Evolutionary conservation across 176 grass and related monocot genomes (phyloP).

Genomic region (Olyra latifolia): DNA sequence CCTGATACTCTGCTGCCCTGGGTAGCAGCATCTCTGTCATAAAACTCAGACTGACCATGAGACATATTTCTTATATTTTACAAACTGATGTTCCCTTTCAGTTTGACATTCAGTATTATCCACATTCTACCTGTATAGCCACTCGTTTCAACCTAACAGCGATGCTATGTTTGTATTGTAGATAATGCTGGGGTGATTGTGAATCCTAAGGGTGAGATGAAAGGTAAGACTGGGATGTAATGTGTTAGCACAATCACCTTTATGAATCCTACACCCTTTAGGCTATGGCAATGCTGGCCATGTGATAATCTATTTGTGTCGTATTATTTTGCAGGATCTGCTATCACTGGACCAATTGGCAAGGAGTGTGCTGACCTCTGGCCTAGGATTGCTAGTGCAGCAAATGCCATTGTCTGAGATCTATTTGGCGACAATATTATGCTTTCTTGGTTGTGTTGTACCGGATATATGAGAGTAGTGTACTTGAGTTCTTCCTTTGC

Average conservation of each 20-base stretch:
- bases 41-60: too few species aligned
- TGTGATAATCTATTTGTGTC: not conserved
- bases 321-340: slow-evolving; percentile 39
- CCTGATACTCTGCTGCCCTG: too few species aligned
- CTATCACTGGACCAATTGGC: slow-evolving; percentile 61
- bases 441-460: too few species aligned
- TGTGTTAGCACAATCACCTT: not conserved
- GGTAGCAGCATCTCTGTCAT: too few species aligned
- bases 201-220: slow-evolving; percentile 67
- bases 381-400: too few species aligned
- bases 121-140: not conserved
- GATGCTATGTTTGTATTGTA: not conserved
- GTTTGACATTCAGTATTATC: not conserved
- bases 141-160: not conserved
- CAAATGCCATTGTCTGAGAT: too few species aligned
- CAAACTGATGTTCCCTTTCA: too few species aligned
- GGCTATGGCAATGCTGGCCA: not conserved
- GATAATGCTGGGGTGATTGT: slow-evolving; percentile 70
- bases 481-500: too few species aligned
- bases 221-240: slow-evolving; percentile 28
- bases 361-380: slow-evolving; percentile 52
- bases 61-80: too few species aligned
- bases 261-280: not conserved
- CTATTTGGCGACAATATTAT: too few species aligned
- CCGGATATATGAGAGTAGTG: too few species aligned